Conservation (phyloP, 805 yeast genomes). For the Pichia cephalocereana region DNA sequence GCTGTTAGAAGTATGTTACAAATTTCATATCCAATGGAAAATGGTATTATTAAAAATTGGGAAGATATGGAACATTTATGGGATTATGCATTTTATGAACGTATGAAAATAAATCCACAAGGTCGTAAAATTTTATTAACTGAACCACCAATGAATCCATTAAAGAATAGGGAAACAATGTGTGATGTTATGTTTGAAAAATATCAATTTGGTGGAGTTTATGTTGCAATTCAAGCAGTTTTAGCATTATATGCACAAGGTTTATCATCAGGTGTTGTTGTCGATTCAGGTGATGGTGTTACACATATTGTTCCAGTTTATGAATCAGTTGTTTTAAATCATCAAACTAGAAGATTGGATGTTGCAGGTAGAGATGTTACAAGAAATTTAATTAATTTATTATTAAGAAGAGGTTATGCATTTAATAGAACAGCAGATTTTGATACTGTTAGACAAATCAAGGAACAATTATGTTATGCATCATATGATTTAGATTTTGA, state of each 20-base stretch:
- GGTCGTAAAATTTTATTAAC: conserved; percentile 82
- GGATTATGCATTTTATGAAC: conserved; percentile 94
- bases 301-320: conserved; percentile 98
- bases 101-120: conserved; percentile 65
- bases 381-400: conserved; percentile 82
- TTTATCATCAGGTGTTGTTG: conserved; percentile 92
- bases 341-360: conserved; percentile 83
- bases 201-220: conserved; percentile 84
- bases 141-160: conserved; percentile 97
- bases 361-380: conserved; percentile 99
- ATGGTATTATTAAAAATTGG: conserved; percentile 96
- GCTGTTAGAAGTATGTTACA: conserved; percentile 84
- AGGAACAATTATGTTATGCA: conserved; percentile 92
- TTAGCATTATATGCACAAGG: conserved; percentile 96
- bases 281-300: conserved; percentile 98
- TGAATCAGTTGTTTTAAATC: conserved; percentile 93
- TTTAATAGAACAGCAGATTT: conserved; percentile 98
- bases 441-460: conserved; percentile 96
- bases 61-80: conserved; percentile 97
- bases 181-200: conserved; percentile 89
- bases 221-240: conserved; percentile 97
- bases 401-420: conserved; percentile 94
- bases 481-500: conserved; percentile 91
- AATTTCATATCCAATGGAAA: conserved; percentile 97
- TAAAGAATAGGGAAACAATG: conserved; percentile 84